These are phyloP conservation scores for Platanthera zijinensis DNA, from an alignment of 106 monocot species.

Conservation along the genomic window DNA sequence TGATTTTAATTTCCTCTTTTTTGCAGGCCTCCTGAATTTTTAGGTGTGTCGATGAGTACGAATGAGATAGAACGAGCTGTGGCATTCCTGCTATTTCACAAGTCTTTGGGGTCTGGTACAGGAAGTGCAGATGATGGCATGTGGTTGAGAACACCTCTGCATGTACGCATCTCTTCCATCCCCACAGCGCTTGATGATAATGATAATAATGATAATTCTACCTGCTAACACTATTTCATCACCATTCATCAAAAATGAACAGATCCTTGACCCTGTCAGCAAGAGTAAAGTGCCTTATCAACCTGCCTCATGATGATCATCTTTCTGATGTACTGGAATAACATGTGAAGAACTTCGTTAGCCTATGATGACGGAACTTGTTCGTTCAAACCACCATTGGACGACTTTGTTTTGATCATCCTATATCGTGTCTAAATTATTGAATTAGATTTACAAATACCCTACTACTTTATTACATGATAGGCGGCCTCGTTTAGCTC, in stretches of 20 bases:
- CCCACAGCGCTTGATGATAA: not conserved
- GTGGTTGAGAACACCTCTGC: not conserved
- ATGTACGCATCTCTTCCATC: slow-evolving; percentile 4
- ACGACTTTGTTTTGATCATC: not conserved
- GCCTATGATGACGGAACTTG: not conserved
- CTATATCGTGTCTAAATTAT: not conserved
- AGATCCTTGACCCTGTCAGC: not conserved
- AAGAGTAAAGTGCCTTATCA: not conserved
- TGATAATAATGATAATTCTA: not conserved
- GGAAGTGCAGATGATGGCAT: not conserved
- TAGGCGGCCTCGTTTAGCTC: too few relatives aligned
- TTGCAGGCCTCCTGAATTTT: slow-evolving; percentile 1
- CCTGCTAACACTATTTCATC: not conserved
- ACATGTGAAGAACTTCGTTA: not conserved
- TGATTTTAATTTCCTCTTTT: not conserved
- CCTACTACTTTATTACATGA: not conserved
- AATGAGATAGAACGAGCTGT: slow-evolving; percentile 7
- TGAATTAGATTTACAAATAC: not conserved
- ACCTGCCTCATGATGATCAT: not conserved
- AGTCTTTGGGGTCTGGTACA: not conserved
- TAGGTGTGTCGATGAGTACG: not conserved
- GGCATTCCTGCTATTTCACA: slow-evolving; percentile 5
- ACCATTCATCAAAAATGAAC: not conserved
- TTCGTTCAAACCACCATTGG: not conserved
- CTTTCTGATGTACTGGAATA: not conserved